These are phyloP conservation scores for Mallotus repandus DNA, from an alignment of 441 rosid genomes.

Conservation along the genomic window DNA sequence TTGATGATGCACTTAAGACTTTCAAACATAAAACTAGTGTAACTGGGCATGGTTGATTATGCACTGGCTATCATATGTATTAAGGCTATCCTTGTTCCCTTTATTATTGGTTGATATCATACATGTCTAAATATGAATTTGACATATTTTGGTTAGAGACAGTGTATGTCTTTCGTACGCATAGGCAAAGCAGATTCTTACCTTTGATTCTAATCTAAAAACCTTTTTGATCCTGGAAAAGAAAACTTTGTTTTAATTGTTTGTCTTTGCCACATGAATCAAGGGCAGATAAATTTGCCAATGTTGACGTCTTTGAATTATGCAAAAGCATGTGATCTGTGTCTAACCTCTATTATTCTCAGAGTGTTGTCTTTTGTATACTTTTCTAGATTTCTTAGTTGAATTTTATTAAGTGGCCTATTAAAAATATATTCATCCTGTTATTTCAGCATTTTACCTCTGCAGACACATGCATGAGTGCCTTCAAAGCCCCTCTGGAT, in stretches of 20 bases:
- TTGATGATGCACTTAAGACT: not conserved
- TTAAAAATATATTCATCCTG: constrained; percentile 20
- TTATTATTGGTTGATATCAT: too few species aligned
- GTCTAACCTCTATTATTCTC: not conserved
- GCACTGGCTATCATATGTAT: not conserved
- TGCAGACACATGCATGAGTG: constrained; percentile 87
- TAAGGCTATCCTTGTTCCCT: too few species aligned
- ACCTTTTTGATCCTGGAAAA: not conserved
- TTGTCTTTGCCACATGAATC: not conserved
- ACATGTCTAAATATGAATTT: not conserved
- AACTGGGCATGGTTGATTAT: not conserved
- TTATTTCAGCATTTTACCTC: constrained; percentile 86
- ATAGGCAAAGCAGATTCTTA: not conserved
- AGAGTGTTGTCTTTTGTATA: not conserved
- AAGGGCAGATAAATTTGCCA: not conserved
- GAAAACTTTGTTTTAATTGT: not conserved
- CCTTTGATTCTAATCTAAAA: not conserved
- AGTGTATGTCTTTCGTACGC: not conserved
- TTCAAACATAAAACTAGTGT: not conserved
- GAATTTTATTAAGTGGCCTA: constrained; percentile 12
- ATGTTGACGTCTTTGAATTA: not conserved
- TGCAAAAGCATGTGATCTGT: not conserved
- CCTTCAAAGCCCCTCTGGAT: constrained; percentile 97
- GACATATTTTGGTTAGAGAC: not conserved
- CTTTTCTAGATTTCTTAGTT: not conserved